Conservation (phyloP, 345 rosid genomes). For the Citrus inodora region DNA sequence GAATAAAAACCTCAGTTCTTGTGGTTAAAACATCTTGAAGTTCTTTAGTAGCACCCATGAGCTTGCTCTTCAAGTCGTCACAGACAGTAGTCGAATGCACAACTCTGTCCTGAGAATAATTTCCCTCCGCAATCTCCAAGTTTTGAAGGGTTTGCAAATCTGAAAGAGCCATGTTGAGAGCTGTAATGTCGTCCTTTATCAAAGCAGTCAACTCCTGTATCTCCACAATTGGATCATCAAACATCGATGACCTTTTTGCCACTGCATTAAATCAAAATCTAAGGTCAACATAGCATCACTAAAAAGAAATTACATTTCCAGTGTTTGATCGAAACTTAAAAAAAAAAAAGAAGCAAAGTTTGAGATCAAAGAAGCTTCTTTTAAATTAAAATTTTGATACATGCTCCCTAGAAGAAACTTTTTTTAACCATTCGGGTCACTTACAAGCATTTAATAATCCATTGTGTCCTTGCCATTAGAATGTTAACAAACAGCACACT, state of each 20-base stretch:
- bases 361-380: no score
- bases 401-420: no score
- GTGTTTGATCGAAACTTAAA: neutral
- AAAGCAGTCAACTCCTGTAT: conserved; percentile 79
- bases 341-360: neutral
- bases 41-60: conserved; percentile 78
- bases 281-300: neutral
- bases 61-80: conserved; percentile 79
- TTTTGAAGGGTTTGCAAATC: conserved; percentile 81
- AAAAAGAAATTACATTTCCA: neutral
- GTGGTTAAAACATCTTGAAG: conserved; percentile 76
- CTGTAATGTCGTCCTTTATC: conserved; percentile 80
- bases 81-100: conserved; percentile 75
- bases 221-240: conserved; percentile 72
- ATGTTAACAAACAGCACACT: no score
- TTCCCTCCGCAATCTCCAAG: conserved; percentile 73
- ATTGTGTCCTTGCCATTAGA: no score
- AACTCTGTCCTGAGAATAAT: conserved; percentile 67
- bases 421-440: no score
- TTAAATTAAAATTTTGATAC: no score
- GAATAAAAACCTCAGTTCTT: conserved; percentile 69
- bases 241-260: conserved; percentile 84
- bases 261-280: conserved; percentile 35
- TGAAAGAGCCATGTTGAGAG: conserved; percentile 64
- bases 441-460: no score